Percentiles rank a stretch among this genome's conserved stretches.
Conservation (phyloP, 306 rosid species). For the Gastrolobium villosum region DNA sequence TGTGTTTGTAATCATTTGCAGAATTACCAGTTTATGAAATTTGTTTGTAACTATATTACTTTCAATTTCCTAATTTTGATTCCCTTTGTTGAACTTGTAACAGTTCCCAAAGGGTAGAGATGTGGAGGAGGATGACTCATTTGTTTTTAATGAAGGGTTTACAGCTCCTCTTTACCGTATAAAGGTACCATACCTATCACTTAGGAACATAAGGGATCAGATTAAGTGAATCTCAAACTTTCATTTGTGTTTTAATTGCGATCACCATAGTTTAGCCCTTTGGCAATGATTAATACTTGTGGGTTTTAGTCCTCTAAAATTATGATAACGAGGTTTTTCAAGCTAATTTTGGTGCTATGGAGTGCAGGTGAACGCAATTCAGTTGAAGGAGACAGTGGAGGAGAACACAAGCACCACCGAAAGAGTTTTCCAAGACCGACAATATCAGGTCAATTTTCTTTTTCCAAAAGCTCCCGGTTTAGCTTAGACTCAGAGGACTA, state of each 20-base stretch:
- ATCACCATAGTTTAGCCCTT: constrained; percentile 18
- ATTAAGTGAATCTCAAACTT: constrained; percentile 40
- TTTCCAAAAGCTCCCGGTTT: constrained; percentile 23
- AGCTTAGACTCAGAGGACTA: constrained; percentile 23
- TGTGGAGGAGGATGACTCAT: constrained; percentile 91
- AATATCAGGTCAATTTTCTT: constrained; percentile 82
- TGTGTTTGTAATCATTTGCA: constrained; percentile 46
- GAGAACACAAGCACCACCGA: constrained; percentile 99
- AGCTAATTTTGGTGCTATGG: constrained; percentile 45
- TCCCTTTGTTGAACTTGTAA: constrained; percentile 45
- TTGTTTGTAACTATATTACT: constrained; percentile 28
- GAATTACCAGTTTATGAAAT: constrained; percentile 17
- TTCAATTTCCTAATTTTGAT: constrained; percentile 25
- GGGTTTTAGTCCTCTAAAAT: constrained; percentile 11
- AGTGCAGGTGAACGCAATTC: constrained; percentile 96
- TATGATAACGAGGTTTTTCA: constrained; percentile 11
- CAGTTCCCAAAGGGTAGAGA: constrained; percentile 98
- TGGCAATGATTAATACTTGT: neutral
- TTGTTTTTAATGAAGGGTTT: constrained; percentile 81
- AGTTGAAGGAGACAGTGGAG: constrained; percentile 99
- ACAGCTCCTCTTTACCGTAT: constrained; percentile 96
- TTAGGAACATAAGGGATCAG: constrained; percentile 15
- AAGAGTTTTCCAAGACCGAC: constrained; percentile 99
- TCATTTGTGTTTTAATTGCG: neutral
- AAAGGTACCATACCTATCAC: constrained; percentile 66